Conservation (phyloP, 306 rosid species). For the Vicia sativa region DNA sequence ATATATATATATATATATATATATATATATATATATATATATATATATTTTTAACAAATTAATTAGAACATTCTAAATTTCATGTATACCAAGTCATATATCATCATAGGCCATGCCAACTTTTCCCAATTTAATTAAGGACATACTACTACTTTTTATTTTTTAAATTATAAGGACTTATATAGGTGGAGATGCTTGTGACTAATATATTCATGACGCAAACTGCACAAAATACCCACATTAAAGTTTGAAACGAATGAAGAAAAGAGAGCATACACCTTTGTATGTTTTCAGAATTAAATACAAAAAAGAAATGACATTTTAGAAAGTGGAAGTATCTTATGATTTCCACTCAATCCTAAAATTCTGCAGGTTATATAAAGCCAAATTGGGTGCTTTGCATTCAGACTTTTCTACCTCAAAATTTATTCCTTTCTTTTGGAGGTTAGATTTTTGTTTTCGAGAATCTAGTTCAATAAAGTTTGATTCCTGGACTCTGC, state of each 20-base stretch:
- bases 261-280: neutral
- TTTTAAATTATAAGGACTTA: no score
- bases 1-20: no score
- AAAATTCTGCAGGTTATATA: conserved; percentile 14
- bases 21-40: no score
- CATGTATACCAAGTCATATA: no score
- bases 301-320: neutral
- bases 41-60: no score
- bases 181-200: neutral
- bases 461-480: conserved; percentile 34
- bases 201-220: conserved; percentile 8
- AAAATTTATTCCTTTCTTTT: conserved; percentile 7
- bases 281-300: conserved; percentile 1
- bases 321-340: conserved; percentile 41
- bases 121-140: no score
- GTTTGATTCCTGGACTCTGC: conserved; percentile 35
- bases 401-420: conserved; percentile 27
- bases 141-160: no score
- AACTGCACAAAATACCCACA: conserved; percentile 31
- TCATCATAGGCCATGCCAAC: no score
- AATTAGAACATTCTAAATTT: no score
- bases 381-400: conserved; percentile 42
- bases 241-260: conserved; percentile 12
- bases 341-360: conserved; percentile 21
- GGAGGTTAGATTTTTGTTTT: neutral